Base-by-base conservation (phyloP, 495 filamentous ascomycete genomes). In the Evernia prunastri region DNA sequence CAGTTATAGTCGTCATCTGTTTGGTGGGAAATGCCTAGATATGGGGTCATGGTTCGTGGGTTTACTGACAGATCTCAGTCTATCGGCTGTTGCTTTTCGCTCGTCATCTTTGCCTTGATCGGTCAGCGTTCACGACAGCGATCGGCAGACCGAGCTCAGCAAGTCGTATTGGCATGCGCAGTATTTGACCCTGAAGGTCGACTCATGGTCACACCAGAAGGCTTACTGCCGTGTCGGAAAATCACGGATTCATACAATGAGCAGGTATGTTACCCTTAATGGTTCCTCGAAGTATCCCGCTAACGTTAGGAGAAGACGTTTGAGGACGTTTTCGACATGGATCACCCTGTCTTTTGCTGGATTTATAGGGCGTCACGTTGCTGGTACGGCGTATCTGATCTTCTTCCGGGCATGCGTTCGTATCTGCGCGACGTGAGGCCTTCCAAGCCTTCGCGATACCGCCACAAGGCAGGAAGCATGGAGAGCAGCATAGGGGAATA, bases 291-390 rank as follows among this genome's bases (percentile, higher is more conserved):
- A 15, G 42, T 57, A 9, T 7, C 7, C 33, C 51, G 35, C 33
- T 39, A 25, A 33, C 31, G 37, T 13, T 59, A 39, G 56, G 56
- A 7, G 56, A 68, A 86, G 82, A 86, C 84, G 4, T 87, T 89
- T 65, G 82, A 89, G 60, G 90, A 96, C 58, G 81, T 84, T 36
- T 91, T 96, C 68, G 85, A 84, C 40, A 85, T 86, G 47, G 82
- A 82, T 18, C 91, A 96, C 70, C 85, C 88, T 4, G 84, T 90
- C 15, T 96, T 94, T 72, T 84, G 91, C 36, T 96, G 92, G 92
- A 83, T 91, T 56, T 95, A 89, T 71, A 83, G 89, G 61, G 89
- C 89, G 17, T 88, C 87, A 42, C 82, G 86, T 29, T 84, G 90
- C 71, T 96, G 92, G 92, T 70, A 73, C 10, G 79, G 81, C 29